These are phyloP conservation scores for Jamesozyma hellenica DNA, from an alignment of 805 yeast genomes.

Conservation along the genomic window DNA sequence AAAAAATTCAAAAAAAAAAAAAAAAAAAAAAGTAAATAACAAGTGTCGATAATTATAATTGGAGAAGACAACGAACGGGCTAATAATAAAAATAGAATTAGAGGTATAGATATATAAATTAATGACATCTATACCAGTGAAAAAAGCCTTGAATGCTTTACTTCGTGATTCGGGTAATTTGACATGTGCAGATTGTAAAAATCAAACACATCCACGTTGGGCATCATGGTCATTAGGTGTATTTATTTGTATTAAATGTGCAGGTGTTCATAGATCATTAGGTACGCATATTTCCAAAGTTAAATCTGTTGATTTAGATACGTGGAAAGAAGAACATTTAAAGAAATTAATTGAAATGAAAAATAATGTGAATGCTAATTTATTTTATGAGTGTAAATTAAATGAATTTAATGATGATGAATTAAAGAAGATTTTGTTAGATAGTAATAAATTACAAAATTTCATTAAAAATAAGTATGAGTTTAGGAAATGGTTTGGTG, in stretches of 20 bases:
- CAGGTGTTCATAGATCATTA: conserved; percentile 90
- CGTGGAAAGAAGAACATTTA: conserved; percentile 93
- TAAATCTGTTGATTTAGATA: conserved; percentile 86
- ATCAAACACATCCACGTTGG: conserved; percentile 89
- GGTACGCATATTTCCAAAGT: conserved; percentile 94
- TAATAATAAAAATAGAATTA: too few species aligned
- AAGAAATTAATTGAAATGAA: conserved; percentile 80
- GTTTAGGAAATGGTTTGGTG: conserved; percentile 77
- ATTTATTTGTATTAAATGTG: conserved; percentile 86
- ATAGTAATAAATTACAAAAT: conserved; percentile 74
- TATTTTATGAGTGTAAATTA: conserved; percentile 73
- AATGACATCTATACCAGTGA: conserved; percentile 14
- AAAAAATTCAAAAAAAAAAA: too few species aligned
- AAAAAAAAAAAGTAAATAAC: too few species aligned
- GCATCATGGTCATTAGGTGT: conserved; percentile 94
- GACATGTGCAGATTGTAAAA: conserved; percentile 85
- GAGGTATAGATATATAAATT: too few species aligned
- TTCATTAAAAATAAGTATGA: conserved; percentile 91
- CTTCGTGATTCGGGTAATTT: conserved; percentile 70
- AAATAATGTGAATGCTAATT: conserved; percentile 58
- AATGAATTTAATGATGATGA: conserved; percentile 4
- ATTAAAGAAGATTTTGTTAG: conserved; percentile 36
- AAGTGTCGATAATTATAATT: too few species aligned
- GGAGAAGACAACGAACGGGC: too few species aligned
- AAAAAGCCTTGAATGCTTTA: conserved; percentile 56